A percentile compares a stretch with the other conserved stretches of the same genome.
Evolutionary conservation across 2,329 filamentous ascomycete genomes (phyloP).

Genomic region (Botrytis deweyae): DNA sequence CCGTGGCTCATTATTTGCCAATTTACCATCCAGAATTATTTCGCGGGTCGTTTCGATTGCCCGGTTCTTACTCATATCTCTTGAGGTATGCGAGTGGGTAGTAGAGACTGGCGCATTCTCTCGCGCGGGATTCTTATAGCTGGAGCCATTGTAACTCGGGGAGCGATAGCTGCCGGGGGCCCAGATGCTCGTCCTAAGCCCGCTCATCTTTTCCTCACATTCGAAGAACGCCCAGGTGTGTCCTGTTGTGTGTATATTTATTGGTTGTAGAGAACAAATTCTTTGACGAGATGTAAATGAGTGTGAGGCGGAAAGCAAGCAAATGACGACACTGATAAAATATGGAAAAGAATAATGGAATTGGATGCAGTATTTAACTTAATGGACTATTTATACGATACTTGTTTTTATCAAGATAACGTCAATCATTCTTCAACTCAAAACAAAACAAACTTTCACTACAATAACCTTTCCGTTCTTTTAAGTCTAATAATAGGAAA

Average conservation of each 20-base stretch:
- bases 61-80: neutral
- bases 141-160: neutral
- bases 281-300: neutral
- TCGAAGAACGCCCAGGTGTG: neutral
- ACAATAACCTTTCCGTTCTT: neutral
- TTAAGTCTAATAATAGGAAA: neutral
- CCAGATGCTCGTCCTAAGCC: conserved; percentile 18
- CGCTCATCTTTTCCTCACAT: conserved; percentile 8
- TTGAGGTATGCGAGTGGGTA: neutral
- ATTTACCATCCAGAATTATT: neutral
- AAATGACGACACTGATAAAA: conserved; percentile 2
- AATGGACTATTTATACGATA: neutral
- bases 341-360: neutral
- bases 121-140: neutral
- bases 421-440: neutral
- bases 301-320: neutral
- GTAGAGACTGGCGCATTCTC: conserved; percentile 12
- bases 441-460: neutral
- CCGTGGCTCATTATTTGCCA: neutral
- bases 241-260: neutral
- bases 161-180: conserved; percentile 9
- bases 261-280: neutral
- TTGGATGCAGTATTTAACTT: neutral
- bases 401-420: neutral
- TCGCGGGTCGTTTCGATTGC: neutral